These are phyloP conservation scores for Extremus antarcticus DNA, from an alignment of 495 filamentous ascomycete species.

Conservation along the genomic window DNA sequence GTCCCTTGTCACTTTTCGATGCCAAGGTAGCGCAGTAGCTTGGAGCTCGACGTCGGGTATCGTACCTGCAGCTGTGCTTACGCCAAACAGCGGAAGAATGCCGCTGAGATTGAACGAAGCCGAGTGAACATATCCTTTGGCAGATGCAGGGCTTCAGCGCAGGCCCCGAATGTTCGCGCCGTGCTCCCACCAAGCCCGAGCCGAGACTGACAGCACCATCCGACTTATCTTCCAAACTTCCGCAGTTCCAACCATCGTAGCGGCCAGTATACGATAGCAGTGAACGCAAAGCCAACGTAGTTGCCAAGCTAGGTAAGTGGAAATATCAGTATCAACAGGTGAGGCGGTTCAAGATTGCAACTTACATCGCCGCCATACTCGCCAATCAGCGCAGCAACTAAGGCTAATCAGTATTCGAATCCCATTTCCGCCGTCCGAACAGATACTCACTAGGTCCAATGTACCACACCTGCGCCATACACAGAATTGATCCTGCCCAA, in stretches of 20 bases:
- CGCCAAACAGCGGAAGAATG: too few species aligned
- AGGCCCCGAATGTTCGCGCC: too few species aligned
- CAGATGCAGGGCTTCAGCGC: too few species aligned
- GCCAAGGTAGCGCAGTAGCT: too few species aligned
- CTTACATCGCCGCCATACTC: conserved; percentile 50
- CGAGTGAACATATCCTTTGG: too few species aligned
- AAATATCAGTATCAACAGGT: conserved; percentile 1
- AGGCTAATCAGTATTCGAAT: conserved; percentile 8
- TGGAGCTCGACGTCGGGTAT: too few species aligned
- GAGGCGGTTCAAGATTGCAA: conserved; percentile 1
- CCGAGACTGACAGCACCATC: too few species aligned
- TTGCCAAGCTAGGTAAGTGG: conserved; percentile 31
- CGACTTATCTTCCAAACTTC: conserved; percentile 26
- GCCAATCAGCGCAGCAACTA: conserved; percentile 32
- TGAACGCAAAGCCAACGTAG: conserved; percentile 35
- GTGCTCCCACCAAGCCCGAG: too few species aligned
- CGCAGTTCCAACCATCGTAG: conserved; percentile 30
- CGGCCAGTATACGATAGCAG: conserved; percentile 30
- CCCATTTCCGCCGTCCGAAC: too few species aligned
- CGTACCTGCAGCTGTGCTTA: too few species aligned
- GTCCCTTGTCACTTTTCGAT: too few species aligned
- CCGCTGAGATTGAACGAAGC: too few species aligned
- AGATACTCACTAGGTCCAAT: conserved; percentile 24
- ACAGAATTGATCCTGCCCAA: conserved; percentile 32
- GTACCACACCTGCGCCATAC: conserved; percentile 35